Base-by-base conservation (phyloP, 768 basidiomycete species). In the Boletus fagicola region DNA sequence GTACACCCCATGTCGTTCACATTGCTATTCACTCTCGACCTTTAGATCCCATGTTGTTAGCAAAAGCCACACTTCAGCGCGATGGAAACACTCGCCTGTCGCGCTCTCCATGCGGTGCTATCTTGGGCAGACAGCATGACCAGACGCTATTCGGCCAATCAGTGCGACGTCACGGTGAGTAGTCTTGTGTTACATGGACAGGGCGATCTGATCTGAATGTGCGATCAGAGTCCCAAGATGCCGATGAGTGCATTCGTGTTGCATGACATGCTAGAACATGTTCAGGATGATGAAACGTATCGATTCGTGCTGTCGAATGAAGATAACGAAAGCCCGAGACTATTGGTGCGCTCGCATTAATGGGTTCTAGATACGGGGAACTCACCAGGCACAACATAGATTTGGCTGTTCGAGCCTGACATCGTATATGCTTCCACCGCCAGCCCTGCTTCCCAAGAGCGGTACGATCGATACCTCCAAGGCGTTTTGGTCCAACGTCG, bases 361-460 rank as follows among this genome's bases (percentile, higher is more conserved):
- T 39, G 12, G 2, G 5, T 6, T 33, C 2, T 31, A 36, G 43
- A 3, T 7, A 5, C 22, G 13, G 24, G 4, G 18, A 15, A 33
- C 42, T 57, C 58, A 48, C 46, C 45, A 30, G 24, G 16, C 26
- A 15, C 13, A 48, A 18, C 13, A 28, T 67, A 95, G 92, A 79
- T 98, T 20, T 98, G 96, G 95, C 68, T 98, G 22, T 96, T 98
- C 81, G 96, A 95, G 71, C 94, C 94, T 0, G 11, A 72, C 97
- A 13, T 83, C 92, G 1, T 95, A 93, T 68, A 80, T 82, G 45
- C 78, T 82, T 10, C 72, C 81, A 6, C 72, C 74, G 12, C 76
- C 81, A 18, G 83, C 82, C 53, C 70, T 81, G 9, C 77, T 92
- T 22, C 82, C 87, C 9, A 83, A 84, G 68, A 79, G 75, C 48